Base-by-base conservation (phyloP, 1,284 basidiomycete species). In the Cryptococcus sp. region DNA sequence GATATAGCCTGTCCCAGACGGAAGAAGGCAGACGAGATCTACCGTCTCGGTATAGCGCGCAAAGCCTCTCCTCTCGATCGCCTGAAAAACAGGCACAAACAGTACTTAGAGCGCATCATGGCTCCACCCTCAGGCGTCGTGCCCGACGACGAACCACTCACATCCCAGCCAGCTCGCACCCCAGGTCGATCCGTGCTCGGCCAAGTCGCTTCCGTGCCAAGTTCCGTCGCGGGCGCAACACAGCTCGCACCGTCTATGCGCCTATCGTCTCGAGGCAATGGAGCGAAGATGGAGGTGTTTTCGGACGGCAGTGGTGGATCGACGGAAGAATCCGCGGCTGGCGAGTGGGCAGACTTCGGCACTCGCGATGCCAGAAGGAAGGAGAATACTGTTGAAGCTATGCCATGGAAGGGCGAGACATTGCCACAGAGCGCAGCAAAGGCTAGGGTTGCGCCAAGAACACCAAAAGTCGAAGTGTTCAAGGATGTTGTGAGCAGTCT, bases 41-140 rank as follows among this genome's bases (percentile, higher is more conserved):
- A 91, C 79, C 84, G 84, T 20, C 84, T 89, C 49, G 95, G 94
- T 19, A 90, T 99, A 63, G 83, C 87, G 50, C 87, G 89, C 20
- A 85, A 85, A 62, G 92, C 89, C 10, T 84, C 89, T 16, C 93
- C 93, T 1, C 70, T 90, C 17, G 91, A 93, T 67, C 84, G 92
- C 22, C 83, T 99, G 55, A 93, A 93, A 80, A 86, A 84, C 52
- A 83, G 87, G 52, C 91, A 93, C 74, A 82, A 85, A 30, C 89
- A 93, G 43, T 98, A 94, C 76, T 87, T 90, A 64, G 88, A 88
- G 61, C 86, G 91, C 16, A 82, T 82, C 72, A 74, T 81, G 65
- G 73, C 75, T 4, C 71, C 78, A 5, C 73, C 78, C 3, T 72
- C 77, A 2, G 70, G 71, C 7, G 52, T 61, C 40, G 55, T 73